phyloP scores from a whole-genome alignment of 148 eudicot genomes.

The Arctostaphylos glauca region DNA sequence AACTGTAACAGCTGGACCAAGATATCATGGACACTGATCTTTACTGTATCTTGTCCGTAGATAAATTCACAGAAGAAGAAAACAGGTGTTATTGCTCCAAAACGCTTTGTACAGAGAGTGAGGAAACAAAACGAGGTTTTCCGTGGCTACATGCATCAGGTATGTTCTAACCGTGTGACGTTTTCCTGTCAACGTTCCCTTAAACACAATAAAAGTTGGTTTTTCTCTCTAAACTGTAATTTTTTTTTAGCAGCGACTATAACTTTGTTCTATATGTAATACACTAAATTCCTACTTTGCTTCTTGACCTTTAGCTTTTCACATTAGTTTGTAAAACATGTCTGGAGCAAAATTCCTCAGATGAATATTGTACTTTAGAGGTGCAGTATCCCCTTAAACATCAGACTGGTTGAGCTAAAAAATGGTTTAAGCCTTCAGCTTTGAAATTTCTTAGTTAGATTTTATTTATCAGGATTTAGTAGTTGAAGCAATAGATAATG shows the following conservation, averaged over 20 bases:
- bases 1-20: neutral
- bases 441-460: neutral
- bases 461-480: neutral
- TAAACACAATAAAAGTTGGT: neutral
- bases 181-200: neutral
- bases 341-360: neutral
- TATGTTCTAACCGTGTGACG: neutral
- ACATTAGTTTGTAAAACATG: neutral
- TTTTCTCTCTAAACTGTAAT: neutral
- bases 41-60: conserved; percentile 22
- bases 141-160: conserved; percentile 77
- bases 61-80: conserved; percentile 73
- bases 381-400: neutral
- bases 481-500: neutral
- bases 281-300: neutral
- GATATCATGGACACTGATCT: neutral
- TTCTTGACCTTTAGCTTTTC: neutral
- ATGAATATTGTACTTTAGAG: neutral
- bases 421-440: neutral
- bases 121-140: conserved; percentile 70
- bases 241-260: neutral
- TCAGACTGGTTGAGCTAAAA: neutral
- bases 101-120: conserved; percentile 66
- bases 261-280: neutral
- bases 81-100: conserved; percentile 73